phyloP scores from a whole-genome alignment of 1,284 basidiomycete species.

The Trametes versicolor region DNA sequence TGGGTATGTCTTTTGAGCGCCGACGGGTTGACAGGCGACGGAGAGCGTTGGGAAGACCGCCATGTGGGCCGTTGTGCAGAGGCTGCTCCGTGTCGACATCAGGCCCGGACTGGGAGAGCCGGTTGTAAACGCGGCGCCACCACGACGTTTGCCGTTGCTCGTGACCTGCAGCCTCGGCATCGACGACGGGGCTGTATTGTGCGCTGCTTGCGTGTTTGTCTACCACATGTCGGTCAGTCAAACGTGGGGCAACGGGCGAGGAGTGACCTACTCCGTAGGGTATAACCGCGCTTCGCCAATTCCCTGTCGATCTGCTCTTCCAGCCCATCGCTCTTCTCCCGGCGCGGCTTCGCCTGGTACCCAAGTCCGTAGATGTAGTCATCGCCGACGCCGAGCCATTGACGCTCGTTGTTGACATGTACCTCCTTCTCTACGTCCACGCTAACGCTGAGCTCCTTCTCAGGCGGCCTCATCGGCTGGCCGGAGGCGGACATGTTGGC shows the following conservation, averaged over 20 bases:
- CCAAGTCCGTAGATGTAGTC: constrained; percentile 54
- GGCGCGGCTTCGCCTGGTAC: constrained; percentile 43
- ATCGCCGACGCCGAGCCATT: constrained; percentile 62
- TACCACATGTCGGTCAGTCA: constrained; percentile 4
- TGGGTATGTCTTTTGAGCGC: constrained; percentile 25
- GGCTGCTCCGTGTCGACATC: constrained; percentile 39
- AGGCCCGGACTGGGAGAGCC: constrained; percentile 56
- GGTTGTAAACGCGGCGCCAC: constrained; percentile 65
- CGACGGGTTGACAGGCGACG: constrained; percentile 31
- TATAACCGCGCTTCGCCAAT: constrained; percentile 57
- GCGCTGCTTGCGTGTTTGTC: constrained; percentile 29
- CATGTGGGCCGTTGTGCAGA: not conserved
- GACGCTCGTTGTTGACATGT: constrained; percentile 54
- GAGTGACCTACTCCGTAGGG: constrained; percentile 41
- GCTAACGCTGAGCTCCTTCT: constrained; percentile 32
- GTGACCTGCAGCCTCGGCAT: constrained; percentile 29
- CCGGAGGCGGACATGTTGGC: constrained; percentile 19
- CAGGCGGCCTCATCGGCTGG: constrained; percentile 16
- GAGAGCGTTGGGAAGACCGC: constrained; percentile 4
- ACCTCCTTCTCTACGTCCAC: constrained; percentile 49
- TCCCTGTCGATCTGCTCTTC: constrained; percentile 63
- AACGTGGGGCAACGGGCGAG: not conserved
- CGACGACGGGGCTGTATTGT: constrained; percentile 27
- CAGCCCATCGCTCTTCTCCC: constrained; percentile 63
- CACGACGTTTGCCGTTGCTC: constrained; percentile 54